Percentiles rank a stretch among this genome's conserved stretches.
Conservation (phyloP, 192 early-diverging fungal genomes). For the Linnemannia schmuckeri region DNA sequence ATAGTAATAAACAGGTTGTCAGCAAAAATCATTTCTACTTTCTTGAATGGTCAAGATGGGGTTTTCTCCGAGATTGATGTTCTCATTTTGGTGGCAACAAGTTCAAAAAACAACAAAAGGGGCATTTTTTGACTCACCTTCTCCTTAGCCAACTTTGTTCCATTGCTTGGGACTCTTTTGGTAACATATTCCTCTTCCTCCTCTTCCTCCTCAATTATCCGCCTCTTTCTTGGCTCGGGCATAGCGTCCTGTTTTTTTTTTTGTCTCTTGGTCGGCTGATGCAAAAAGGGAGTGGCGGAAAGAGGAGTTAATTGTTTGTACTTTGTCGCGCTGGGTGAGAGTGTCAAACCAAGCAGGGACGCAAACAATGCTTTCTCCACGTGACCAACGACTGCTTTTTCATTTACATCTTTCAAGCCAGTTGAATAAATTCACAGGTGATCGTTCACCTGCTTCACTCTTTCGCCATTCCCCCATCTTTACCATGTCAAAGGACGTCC, state of each 20-base stretch:
- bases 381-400: neutral
- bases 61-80: neutral
- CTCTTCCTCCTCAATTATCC: conserved; percentile 44
- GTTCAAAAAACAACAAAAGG: neutral
- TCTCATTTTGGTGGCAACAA: conserved; percentile 20
- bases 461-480: neutral
- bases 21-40: neutral
- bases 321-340: neutral
- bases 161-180: neutral
- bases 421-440: neutral
- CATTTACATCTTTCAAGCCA: neutral
- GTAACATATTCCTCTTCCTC: conserved; percentile 27
- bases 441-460: neutral
- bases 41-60: neutral
- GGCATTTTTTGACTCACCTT: conserved; percentile 23
- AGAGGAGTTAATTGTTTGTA: no score
- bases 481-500: conserved; percentile 53
- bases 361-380: neutral
- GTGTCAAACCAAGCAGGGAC: neutral
- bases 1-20: neutral
- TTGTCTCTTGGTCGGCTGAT: neutral
- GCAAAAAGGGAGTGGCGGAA: neutral
- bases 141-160: conserved; percentile 11
- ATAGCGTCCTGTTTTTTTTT: conserved; percentile 1
- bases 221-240: conserved; percentile 40